Base-by-base conservation (phyloP, 148 eudicot genomes). In the Drosera capensis region DNA sequence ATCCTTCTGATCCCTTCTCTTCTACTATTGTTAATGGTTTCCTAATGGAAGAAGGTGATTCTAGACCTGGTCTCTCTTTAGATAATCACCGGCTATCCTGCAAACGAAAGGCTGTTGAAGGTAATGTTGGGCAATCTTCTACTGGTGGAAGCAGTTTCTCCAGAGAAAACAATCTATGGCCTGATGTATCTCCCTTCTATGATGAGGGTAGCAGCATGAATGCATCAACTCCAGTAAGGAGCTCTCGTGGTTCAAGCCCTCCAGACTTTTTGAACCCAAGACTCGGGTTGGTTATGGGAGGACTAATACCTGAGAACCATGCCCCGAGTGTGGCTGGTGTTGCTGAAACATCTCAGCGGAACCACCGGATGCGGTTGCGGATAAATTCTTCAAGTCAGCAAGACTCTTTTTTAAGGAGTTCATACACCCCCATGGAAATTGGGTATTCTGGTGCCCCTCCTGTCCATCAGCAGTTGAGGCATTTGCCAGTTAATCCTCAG, bases 21-120 rank as follows among this genome's bases (percentile, higher is more conserved):
- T 56, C 70, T 56, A 68, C 72, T 49, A 67, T 77, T 24, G 68
- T 51, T 36, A 68, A 55, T 60, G 71, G 68, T 28, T 68, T 71
- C 47, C 64, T 55, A 46, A 35, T 52, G 18, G 53, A 40, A 45
- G 74, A 73, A 39, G 82, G 70, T 21, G 64, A 61, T 54, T 79
- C 72, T 29, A 71, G 68, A 48, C 52, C 82, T 40, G 62, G 70
- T 19, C 45, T 49, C 62, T 68, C 84, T 36, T 25, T 68, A 53
- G 86, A 77, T 46, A 74, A 69, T 48, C 74, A 75, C 13, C 81
- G 77, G 34, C 22, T 52, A 24, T 67, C 94, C 7, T 71, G 92
- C 62, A 88, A 88, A 63, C 70, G 96, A 50, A 88, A 88, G 55
- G 64, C 80, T 25, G 51, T 73, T 57, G 96, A 83, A 60, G 78